A percentile compares a stretch with the other conserved stretches of the same genome.
These are phyloP conservation scores for Aegilops speltoides DNA, from an alignment of 176 grass and related monocot species.

Conservation along the genomic window DNA sequence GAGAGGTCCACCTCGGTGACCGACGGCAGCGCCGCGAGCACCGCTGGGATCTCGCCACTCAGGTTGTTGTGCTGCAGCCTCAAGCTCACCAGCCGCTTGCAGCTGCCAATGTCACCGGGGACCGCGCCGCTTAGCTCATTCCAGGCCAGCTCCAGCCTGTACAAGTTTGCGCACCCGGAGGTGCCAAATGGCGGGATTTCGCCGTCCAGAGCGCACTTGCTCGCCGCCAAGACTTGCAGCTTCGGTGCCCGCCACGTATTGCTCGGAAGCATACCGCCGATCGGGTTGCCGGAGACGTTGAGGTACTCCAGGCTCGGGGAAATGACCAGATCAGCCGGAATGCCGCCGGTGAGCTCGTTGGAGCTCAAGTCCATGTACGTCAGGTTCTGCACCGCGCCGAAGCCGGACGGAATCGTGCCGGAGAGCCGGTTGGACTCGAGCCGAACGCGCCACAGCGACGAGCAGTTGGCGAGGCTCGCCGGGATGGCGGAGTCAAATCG, in stretches of 20 bases:
- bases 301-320: conserved; percentile 66
- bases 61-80: conserved; percentile 69
- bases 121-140: conserved; percentile 63
- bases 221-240: conserved; percentile 70
- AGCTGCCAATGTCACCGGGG: conserved; percentile 52
- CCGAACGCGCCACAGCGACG: conserved; percentile 77
- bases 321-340: conserved; percentile 50
- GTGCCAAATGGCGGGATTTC: conserved; percentile 55
- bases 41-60: conserved; percentile 58
- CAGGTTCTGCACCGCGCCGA: conserved; percentile 64
- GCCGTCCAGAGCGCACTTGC: conserved; percentile 46
- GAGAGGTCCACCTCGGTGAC: conserved; percentile 90
- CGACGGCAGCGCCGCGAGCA: conserved; percentile 65
- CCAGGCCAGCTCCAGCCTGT: conserved; percentile 70
- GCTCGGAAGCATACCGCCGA: conserved; percentile 49
- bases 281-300: conserved; percentile 75
- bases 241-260: conserved; percentile 52
- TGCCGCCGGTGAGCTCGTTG: conserved; percentile 57
- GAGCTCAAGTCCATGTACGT: conserved; percentile 87
- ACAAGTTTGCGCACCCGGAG: conserved; percentile 62
- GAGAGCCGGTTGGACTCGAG: conserved; percentile 61
- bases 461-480: conserved; percentile 54
- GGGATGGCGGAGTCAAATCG: conserved; percentile 68
- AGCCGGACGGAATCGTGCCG: conserved; percentile 63
- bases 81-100: conserved; percentile 68